Conservation (phyloP, 108 stramenopile species). For the Mediolabrus comicus region DNA sequence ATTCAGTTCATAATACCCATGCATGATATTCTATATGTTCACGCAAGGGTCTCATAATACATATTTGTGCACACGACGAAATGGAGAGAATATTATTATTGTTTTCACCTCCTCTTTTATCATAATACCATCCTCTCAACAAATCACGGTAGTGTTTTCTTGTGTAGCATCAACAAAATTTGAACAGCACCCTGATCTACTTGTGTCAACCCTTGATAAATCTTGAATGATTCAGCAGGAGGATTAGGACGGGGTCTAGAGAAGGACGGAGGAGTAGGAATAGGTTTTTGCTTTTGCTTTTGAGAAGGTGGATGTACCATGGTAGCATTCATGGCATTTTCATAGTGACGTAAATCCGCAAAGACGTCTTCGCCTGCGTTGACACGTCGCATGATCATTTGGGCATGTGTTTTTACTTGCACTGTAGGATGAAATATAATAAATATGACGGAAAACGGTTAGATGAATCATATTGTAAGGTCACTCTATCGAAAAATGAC, state of each 20-base stretch:
- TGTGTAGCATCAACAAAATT: slow-evolving; percentile 15
- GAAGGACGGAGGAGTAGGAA: no score
- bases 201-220: slow-evolving; percentile 8
- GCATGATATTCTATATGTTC: no score
- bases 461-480: no score
- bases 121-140: no score
- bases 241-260: background rate
- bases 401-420: slow-evolving; percentile 46
- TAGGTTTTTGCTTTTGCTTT: no score
- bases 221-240: background rate
- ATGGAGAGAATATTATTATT: no score
- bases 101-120: no score
- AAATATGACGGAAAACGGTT: background rate
- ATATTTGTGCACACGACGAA: no score
- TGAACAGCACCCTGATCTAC: slow-evolving; percentile 32
- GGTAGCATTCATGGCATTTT: background rate
- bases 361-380: slow-evolving; percentile 49
- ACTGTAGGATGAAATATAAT: background rate
- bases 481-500: no score
- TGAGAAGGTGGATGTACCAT: background rate
- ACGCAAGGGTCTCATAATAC: no score
- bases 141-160: background rate
- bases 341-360: slow-evolving; percentile 11
- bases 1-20: no score
- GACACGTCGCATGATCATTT: slow-evolving; percentile 50